A percentile compares a stretch with the other conserved stretches of the same genome.
phyloP scores from a whole-genome alignment of 345 rosid genomes.

The Aquilaria malaccensis region DNA sequence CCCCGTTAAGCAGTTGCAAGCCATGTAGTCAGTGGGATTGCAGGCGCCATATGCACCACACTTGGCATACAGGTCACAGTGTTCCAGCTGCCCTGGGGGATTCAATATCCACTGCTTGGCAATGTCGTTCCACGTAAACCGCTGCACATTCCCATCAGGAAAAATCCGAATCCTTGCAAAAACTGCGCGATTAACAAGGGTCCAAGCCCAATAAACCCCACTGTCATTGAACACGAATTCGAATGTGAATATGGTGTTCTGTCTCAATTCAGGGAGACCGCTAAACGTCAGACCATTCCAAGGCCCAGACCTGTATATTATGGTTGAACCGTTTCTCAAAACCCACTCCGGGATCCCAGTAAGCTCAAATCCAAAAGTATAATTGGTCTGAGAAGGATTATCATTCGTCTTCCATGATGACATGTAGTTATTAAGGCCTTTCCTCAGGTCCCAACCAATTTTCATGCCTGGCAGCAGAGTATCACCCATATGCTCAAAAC shows the following conservation, averaged over 20 bases:
- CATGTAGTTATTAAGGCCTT: slow-evolving; percentile 21
- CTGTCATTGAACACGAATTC: slow-evolving; percentile 15
- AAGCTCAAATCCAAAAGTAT: slow-evolving; percentile 17
- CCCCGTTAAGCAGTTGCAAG: slow-evolving; percentile 37
- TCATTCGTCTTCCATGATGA: slow-evolving; percentile 30
- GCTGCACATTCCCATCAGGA: slow-evolving; percentile 23
- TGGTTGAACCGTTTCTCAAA: slow-evolving; percentile 10
- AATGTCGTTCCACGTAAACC: slow-evolving; percentile 29
- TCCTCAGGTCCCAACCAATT: slow-evolving; percentile 29
- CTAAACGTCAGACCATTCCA: slow-evolving; percentile 40
- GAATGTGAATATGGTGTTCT: slow-evolving; percentile 9
- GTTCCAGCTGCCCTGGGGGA: slow-evolving; percentile 27
- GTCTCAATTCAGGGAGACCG: slow-evolving; percentile 25
- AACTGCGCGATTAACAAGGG: slow-evolving; percentile 12
- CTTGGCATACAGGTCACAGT: slow-evolving; percentile 25
- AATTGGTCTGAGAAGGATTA: slow-evolving; percentile 31
- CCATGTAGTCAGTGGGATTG: slow-evolving; percentile 14
- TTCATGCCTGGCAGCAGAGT: slow-evolving; percentile 43
- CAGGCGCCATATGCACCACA: slow-evolving; percentile 43
- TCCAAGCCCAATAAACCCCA: slow-evolving; percentile 27
- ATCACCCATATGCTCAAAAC: slow-evolving; percentile 36
- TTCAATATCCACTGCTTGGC: slow-evolving; percentile 19
- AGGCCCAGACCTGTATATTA: slow-evolving; percentile 25
- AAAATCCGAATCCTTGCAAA: slow-evolving; percentile 22
- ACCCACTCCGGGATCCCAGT: slow-evolving; percentile 31